Conservation (phyloP, 371 early-diverging fungal genomes). For the Thermomucor indicae-seudaticae region DNA sequence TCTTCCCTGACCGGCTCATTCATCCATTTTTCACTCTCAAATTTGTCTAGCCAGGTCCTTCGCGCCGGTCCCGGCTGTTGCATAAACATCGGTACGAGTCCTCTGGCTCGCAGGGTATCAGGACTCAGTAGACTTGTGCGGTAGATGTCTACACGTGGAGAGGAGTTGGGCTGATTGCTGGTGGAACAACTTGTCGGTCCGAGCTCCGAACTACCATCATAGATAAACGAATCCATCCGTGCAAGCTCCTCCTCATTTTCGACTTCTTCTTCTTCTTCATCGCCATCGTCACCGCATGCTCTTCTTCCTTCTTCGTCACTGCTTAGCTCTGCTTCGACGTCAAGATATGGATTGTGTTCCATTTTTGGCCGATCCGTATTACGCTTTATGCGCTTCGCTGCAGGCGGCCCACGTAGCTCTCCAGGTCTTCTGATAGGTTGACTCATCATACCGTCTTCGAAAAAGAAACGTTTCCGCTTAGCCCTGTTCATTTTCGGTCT, state of each 20-base stretch:
- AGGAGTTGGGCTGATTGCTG: neutral
- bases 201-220: neutral
- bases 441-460: no score
- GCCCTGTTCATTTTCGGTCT: neutral
- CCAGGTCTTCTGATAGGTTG: no score
- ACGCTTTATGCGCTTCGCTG: no score
- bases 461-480: no score
- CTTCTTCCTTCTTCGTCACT: neutral
- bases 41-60: neutral
- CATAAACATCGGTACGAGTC: neutral
- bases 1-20: constrained; percentile 9
- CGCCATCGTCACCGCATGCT: constrained; percentile 16
- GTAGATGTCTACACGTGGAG: neutral
- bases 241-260: constrained; percentile 59
- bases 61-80: neutral
- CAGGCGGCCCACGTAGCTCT: no score
- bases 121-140: neutral
- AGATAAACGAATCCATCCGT: constrained; percentile 79
- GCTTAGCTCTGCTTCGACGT: neutral
- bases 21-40: neutral
- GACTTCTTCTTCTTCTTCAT: constrained; percentile 14
- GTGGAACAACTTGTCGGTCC: no score
- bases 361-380: no score
- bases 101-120: neutral
- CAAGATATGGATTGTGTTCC: neutral